Evolutionary conservation across 352 stramenopile genomes (phyloP).

Genomic region (Globisporangium okanoganense): DNA sequence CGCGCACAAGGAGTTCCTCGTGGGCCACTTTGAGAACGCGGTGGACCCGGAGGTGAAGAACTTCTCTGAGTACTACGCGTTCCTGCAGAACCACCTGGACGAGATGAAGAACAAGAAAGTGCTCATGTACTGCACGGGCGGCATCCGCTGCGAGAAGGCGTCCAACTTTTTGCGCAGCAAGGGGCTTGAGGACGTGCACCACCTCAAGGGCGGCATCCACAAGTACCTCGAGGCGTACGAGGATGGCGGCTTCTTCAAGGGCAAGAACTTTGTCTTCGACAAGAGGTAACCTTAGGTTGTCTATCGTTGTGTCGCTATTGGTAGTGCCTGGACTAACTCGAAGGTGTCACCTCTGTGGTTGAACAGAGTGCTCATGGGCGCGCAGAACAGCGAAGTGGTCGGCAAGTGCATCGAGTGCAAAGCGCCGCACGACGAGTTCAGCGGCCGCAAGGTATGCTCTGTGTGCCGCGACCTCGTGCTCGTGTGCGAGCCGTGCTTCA

Average conservation of each 20-base stretch:
- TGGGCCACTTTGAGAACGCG: conserved; percentile 69
- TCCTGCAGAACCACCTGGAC: conserved; percentile 53
- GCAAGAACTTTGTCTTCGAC: conserved; percentile 82
- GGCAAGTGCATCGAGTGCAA: conserved; percentile 72
- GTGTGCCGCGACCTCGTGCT: conserved; percentile 71
- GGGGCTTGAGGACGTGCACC: conserved; percentile 49
- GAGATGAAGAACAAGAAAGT: conserved; percentile 71
- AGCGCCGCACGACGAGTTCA: conserved; percentile 52
- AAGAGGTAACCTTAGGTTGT: conserved; percentile 39
- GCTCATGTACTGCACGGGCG: conserved; percentile 78
- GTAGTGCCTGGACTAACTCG: neutral
- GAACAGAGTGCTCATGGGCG: conserved; percentile 49
- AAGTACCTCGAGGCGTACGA: conserved; percentile 68
- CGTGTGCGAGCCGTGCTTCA: conserved; percentile 64
- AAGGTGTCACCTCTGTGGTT: neutral
- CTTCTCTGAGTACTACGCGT: conserved; percentile 74
- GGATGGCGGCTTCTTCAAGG: conserved; percentile 61
- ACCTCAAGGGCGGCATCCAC: conserved; percentile 73
- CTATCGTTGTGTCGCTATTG: neutral
- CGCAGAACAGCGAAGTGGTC: conserved; percentile 58
- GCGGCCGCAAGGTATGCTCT: conserved; percentile 63
- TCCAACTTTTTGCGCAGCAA: conserved; percentile 65
- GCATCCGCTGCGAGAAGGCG: conserved; percentile 74
- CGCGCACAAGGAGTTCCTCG: conserved; percentile 58
- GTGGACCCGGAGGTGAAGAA: conserved; percentile 69